Conservation (phyloP, 108 stramenopile genomes). For the Hondaea fermentalgiana region DNA sequence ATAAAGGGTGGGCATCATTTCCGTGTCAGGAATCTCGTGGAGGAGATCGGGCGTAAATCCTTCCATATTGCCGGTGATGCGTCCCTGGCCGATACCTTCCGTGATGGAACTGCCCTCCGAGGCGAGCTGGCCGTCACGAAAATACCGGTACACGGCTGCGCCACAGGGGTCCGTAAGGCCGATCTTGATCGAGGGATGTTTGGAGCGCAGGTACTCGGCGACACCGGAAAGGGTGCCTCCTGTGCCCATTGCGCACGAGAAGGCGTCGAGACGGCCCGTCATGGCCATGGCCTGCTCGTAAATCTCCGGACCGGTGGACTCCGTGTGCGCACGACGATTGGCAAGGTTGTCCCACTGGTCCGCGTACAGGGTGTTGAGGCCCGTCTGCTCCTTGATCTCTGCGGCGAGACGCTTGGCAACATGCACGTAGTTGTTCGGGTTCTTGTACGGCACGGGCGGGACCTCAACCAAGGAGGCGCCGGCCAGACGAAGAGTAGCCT, state of each 20-base stretch:
- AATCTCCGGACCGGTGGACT: slow-evolving; percentile 44
- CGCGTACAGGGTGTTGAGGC: slow-evolving; percentile 50
- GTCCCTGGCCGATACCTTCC: slow-evolving; percentile 64
- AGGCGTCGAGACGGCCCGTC: slow-evolving; percentile 65
- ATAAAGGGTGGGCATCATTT: slow-evolving; percentile 48
- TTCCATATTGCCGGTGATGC: slow-evolving; percentile 57
- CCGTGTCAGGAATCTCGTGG: slow-evolving; percentile 24
- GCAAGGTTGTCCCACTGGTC: slow-evolving; percentile 89
- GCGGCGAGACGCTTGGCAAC: slow-evolving; percentile 70
- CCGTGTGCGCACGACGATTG: slow-evolving; percentile 70
- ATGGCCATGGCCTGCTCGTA: slow-evolving; percentile 35
- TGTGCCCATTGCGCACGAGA: slow-evolving; percentile 75
- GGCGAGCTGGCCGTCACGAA: slow-evolving; percentile 31
- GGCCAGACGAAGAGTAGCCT: slow-evolving; percentile 66
- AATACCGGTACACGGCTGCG: slow-evolving; percentile 36
- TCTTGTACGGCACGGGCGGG: slow-evolving; percentile 29
- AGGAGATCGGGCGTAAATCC: not conserved
- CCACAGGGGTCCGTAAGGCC: slow-evolving; percentile 66
- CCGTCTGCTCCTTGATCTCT: slow-evolving; percentile 47
- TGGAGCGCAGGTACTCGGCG: slow-evolving; percentile 60
- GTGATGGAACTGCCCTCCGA: slow-evolving; percentile 34
- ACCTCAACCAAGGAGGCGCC: slow-evolving; percentile 62
- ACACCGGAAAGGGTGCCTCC: slow-evolving; percentile 71
- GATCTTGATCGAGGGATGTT: slow-evolving; percentile 60
- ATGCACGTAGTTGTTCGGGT: not conserved